Base-by-base conservation (phyloP, 2,329 filamentous ascomycete species). In the Sclerotinia glacialis region DNA sequence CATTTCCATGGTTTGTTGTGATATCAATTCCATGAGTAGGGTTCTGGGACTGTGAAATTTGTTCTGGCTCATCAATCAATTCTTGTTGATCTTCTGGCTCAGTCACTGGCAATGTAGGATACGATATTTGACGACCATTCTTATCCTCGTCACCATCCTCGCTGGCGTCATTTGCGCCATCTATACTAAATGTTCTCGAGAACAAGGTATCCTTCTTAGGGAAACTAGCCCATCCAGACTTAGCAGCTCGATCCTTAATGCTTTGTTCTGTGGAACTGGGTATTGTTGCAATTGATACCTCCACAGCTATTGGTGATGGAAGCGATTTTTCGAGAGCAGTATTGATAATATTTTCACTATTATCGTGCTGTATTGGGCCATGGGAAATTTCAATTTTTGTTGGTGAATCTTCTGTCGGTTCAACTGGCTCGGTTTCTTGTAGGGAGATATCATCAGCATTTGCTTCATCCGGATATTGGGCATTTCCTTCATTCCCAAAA, bases 131-230 rank as follows among this genome's bases (percentile, higher is more conserved):
- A 49, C 28, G 31, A 49, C 28, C 49, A 18, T 53, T 16, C 8
- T 47, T 62, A 46, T 21, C 21, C n/a, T 64, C 8, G 23, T 67
- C 53, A n/a, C 16, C 42, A 7, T 63, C 65, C 14, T 66, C 58
- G 26, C 40, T 58, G 7, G 28, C 16, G 37, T 67, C 65, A 28
- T 64, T 55, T 18, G 59, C 59, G 31, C 59, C 65, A 56, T 67
- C 65, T 28, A 64, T 42, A 31, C 60, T 21, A 44, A 67, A 67
- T 5, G 54, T 40, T 42, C 26, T 67, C 6, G n/a, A 31, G 40
- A 67, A 67, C 28, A 63, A n/a, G 26, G 37, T 46, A 34, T 11
- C 14, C 21, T 52, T 31, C 31, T 49, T 44, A 53, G 64, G 34
- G n/a, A 26, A 60, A 14, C 34, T 31, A 11, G 46, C 42, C 64